Percentiles rank a stretch among this genome's conserved stretches.
These are phyloP conservation scores for Pichia paraexigua DNA, from an alignment of 805 yeast species.

Conservation along the genomic window DNA sequence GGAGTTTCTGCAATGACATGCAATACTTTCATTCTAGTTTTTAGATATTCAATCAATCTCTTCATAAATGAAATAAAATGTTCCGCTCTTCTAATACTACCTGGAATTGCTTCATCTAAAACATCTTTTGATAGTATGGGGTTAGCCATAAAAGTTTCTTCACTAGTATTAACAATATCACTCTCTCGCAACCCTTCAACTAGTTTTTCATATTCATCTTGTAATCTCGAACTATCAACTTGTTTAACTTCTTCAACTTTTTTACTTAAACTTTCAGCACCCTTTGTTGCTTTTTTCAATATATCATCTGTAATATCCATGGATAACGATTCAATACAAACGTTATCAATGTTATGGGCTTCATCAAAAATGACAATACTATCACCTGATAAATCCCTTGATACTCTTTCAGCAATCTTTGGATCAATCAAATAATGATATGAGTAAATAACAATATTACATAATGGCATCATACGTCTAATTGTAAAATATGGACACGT, in stretches of 20 bases:
- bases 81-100: constrained; percentile 94
- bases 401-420: constrained; percentile 92
- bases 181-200: constrained; percentile 85
- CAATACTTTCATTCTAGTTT: constrained; percentile 94
- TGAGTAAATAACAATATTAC: constrained; percentile 91
- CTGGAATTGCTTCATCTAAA: constrained; percentile 90
- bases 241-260: constrained; percentile 81
- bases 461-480: constrained; percentile 92
- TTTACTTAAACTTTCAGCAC: constrained; percentile 69
- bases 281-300: constrained; percentile 75
- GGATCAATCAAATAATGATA: constrained; percentile 96
- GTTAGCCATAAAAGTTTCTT: constrained; percentile 71
- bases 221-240: constrained; percentile 75
- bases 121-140: constrained; percentile 84
- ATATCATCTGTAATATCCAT: constrained; percentile 89
- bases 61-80: constrained; percentile 91
- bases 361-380: constrained; percentile 94
- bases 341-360: constrained; percentile 98
- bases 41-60: constrained; percentile 86
- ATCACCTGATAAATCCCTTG: constrained; percentile 84
- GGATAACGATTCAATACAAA: constrained; percentile 91
- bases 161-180: constrained; percentile 51
- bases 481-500: constrained; percentile 97
- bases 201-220: constrained; percentile 83
- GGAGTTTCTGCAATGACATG: constrained; percentile 99